These are phyloP conservation scores for Hymenoscyphus linearis DNA, from an alignment of 2,329 filamentous ascomycete species.

Conservation along the genomic window DNA sequence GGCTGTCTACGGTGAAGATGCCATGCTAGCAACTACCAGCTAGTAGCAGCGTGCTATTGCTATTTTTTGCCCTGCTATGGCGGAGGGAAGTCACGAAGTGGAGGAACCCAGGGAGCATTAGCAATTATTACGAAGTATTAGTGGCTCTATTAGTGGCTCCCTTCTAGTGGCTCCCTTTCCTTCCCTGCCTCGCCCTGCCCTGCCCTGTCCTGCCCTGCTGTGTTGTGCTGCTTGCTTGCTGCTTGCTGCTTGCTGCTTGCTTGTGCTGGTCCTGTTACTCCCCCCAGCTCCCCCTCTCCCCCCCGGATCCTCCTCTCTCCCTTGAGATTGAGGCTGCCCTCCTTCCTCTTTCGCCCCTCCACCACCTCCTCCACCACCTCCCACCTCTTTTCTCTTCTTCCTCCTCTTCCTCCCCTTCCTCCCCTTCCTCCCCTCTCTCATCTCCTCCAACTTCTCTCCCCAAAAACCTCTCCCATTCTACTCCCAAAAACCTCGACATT, in stretches of 20 bases:
- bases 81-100: background rate
- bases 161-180: too few species aligned
- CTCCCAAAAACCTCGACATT: background rate
- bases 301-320: background rate
- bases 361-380: background rate
- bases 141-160: too few species aligned
- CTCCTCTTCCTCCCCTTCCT: background rate
- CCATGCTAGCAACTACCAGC: too few species aligned
- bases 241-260: background rate
- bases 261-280: too few species aligned
- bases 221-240: background rate
- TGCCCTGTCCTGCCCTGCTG: background rate
- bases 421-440: background rate
- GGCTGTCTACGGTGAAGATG: background rate
- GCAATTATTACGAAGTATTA: too few species aligned
- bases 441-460: background rate
- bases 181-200: too few species aligned
- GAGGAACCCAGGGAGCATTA: too few species aligned
- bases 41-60: too few species aligned
- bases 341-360: constrained; percentile 1
- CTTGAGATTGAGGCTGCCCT: constrained; percentile 10
- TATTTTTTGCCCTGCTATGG: too few species aligned
- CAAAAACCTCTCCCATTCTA: too few species aligned
- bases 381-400: background rate
- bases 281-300: background rate